Evolutionary conservation across 164 flowering plant genomes (phyloP).

Genomic region (Akebia trifoliata): DNA sequence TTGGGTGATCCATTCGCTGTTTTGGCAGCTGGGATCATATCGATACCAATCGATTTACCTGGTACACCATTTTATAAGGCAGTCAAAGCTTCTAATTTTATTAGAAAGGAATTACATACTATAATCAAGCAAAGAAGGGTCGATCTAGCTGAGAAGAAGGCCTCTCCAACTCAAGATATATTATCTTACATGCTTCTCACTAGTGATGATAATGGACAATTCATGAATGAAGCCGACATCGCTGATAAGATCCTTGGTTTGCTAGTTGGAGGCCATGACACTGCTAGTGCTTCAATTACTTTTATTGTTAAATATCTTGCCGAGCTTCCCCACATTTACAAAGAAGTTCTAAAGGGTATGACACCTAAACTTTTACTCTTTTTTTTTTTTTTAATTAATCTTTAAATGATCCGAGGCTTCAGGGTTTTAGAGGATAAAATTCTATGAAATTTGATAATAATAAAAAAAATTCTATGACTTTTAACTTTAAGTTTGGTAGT

Average conservation of each 20-base stretch:
- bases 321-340: slow-evolving; percentile 21
- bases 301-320: slow-evolving; percentile 40
- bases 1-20: slow-evolving; percentile 9
- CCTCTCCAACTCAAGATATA: slow-evolving; percentile 18
- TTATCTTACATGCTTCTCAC: slow-evolving; percentile 16
- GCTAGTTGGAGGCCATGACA: slow-evolving; percentile 54
- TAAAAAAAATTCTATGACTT: no score
- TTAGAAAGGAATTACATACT: slow-evolving; percentile 23
- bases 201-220: slow-evolving; percentile 25
- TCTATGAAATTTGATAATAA: no score
- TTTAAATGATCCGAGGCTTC: no score
- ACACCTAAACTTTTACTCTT: neutral
- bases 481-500: no score
- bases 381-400: no score
- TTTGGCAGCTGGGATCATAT: slow-evolving; percentile 10
- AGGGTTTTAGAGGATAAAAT: no score
- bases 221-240: slow-evolving; percentile 41
- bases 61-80: slow-evolving; percentile 34
- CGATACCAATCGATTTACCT: slow-evolving; percentile 28
- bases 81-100: slow-evolving; percentile 12
- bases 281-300: slow-evolving; percentile 43
- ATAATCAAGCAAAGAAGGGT: slow-evolving; percentile 12
- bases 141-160: slow-evolving; percentile 16
- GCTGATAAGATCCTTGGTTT: slow-evolving; percentile 51
- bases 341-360: slow-evolving; percentile 16